phyloP scores from a whole-genome alignment of 192 early-diverging fungal species.

The Borealophlyctis nickersoniae region DNA sequence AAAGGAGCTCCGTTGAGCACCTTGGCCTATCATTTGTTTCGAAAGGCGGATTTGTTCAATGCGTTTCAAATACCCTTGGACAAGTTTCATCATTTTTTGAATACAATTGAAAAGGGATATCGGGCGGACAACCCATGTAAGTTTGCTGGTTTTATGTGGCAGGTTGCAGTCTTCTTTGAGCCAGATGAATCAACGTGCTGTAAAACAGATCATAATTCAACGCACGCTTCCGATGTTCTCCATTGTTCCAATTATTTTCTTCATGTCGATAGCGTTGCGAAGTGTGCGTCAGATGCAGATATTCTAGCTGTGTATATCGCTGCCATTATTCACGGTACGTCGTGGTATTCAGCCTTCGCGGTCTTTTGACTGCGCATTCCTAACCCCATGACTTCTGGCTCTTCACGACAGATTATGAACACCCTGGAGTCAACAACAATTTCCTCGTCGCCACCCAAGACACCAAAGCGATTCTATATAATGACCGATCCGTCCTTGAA shows the following conservation, averaged over 20 bases:
- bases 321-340: conserved; percentile 54
- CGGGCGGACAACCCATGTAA: conserved; percentile 50
- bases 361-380: too few relatives aligned
- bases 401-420: conserved; percentile 46
- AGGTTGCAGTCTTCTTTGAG: too few relatives aligned
- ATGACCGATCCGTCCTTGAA: conserved; percentile 55
- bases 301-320: conserved; percentile 43
- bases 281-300: conserved; percentile 40
- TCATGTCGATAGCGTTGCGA: conserved; percentile 20
- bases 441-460: conserved; percentile 45
- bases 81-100: conserved; percentile 43
- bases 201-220: conserved; percentile 51
- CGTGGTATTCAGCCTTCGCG: not conserved
- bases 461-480: conserved; percentile 49
- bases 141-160: conserved; percentile 3
- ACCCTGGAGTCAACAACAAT: conserved; percentile 55
- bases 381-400: conserved; percentile 1
- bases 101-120: conserved; percentile 45
- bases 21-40: conserved; percentile 39
- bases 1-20: conserved; percentile 25
- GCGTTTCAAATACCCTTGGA: conserved; percentile 39
- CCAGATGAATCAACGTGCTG: too few relatives aligned
- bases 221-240: conserved; percentile 56
- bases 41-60: conserved; percentile 36
- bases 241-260: conserved; percentile 45